Conservation (phyloP, 305 asterid species). For the Coffea humblotiana region DNA sequence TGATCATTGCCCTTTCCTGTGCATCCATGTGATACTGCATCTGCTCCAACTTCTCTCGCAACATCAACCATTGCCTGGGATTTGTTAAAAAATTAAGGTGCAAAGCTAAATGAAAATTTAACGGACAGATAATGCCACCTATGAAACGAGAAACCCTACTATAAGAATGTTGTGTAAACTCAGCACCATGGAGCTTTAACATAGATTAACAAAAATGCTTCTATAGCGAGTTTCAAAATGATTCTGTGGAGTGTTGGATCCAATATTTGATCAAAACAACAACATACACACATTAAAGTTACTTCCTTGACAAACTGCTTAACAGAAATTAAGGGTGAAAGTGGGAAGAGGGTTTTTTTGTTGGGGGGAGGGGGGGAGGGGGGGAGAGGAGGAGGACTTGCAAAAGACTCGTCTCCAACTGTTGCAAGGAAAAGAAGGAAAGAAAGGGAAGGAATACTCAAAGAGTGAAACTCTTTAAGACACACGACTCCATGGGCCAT, state of each 20-base stretch:
- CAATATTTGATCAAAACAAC: not conserved
- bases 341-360: not conserved
- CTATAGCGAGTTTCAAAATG: not conserved
- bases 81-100: slow-evolving; percentile 1
- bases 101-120: not conserved
- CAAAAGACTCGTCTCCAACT: not conserved
- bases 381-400: not conserved
- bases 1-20: slow-evolving; percentile 98
- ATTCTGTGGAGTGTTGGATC: not conserved
- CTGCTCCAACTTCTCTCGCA: slow-evolving; percentile 97
- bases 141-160: not conserved
- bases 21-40: slow-evolving; percentile 98
- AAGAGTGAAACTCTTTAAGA: not conserved
- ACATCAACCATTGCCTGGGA: slow-evolving; percentile 98
- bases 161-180: not conserved
- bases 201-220: not conserved
- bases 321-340: not conserved
- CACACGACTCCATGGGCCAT: not conserved
- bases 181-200: not conserved
- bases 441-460: not conserved
- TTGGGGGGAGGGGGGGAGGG: too few species aligned
- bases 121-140: not conserved
- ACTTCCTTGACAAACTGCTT: not conserved
- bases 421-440: not conserved
- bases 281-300: not conserved